Evolutionary conservation across 108 stramenopile genomes (phyloP).

Genomic region (Asterionellopsis glacialis): DNA sequence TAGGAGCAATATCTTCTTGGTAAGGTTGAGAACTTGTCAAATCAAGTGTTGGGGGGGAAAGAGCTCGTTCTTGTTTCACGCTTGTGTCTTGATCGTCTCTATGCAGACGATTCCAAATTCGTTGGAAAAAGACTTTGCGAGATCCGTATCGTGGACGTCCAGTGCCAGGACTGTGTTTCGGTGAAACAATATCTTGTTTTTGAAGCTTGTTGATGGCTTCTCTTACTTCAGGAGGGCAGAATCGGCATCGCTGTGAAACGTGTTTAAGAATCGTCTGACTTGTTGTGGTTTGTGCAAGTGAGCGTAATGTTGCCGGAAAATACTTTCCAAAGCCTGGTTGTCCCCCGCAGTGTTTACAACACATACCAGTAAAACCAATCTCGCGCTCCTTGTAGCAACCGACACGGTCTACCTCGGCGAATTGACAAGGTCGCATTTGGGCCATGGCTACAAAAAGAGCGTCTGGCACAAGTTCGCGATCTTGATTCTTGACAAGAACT

Average conservation of each 20-base stretch:
- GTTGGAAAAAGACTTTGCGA: constrained; percentile 72
- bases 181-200: constrained; percentile 6
- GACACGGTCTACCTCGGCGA: constrained; percentile 51
- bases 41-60: no score
- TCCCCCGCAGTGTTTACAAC: constrained; percentile 54
- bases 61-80: no score
- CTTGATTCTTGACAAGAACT: constrained; percentile 45
- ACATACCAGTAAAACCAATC: constrained; percentile 55
- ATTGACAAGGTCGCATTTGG: constrained; percentile 52
- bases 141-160: constrained; percentile 69
- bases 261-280: constrained; percentile 77
- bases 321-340: constrained; percentile 66
- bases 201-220: constrained; percentile 40
- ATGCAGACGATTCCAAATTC: constrained; percentile 68
- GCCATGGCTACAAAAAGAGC: constrained; percentile 70
- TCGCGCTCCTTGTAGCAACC: constrained; percentile 65
- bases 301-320: constrained; percentile 59
- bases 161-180: neutral
- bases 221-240: constrained; percentile 47
- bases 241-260: constrained; percentile 53
- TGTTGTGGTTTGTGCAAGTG: constrained; percentile 77
- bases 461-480: constrained; percentile 65
- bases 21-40: no score
- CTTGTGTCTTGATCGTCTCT: neutral
- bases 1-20: no score